Percentiles rank a stretch among this genome's conserved stretches.
Conservation (phyloP, 495 filamentous ascomycete species). For the Daldinia bambusicola region DNA sequence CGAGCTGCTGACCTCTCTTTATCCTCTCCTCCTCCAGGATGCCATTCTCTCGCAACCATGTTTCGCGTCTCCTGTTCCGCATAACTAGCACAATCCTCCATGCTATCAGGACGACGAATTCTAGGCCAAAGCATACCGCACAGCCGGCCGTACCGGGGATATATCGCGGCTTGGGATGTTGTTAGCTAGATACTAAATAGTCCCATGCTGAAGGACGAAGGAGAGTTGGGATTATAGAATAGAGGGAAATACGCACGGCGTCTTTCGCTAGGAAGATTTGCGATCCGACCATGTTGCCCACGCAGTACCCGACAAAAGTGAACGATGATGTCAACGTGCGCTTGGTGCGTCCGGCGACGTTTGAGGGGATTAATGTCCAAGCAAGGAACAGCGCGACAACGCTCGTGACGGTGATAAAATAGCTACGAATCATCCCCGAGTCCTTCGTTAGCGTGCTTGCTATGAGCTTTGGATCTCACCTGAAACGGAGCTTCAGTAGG, state of each 20-base stretch:
- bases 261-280: constrained; percentile 65
- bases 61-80: constrained; percentile 45
- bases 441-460: constrained; percentile 2
- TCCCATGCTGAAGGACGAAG: background rate
- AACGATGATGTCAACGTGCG: constrained; percentile 52
- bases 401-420: constrained; percentile 45
- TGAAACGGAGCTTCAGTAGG: background rate
- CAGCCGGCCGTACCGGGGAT: constrained; percentile 46
- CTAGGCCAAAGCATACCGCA: constrained; percentile 43
- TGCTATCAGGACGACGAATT: constrained; percentile 40
- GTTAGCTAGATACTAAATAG: constrained; percentile 3
- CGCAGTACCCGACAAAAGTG: constrained; percentile 59
- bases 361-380: constrained; percentile 49
- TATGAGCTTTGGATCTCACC: background rate
- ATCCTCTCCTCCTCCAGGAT: constrained; percentile 46
- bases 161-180: constrained; percentile 40
- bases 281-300: constrained; percentile 69
- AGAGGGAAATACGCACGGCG: constrained; percentile 48
- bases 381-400: constrained; percentile 45
- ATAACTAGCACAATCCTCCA: constrained; percentile 45
- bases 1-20: constrained; percentile 44
- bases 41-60: constrained; percentile 36
- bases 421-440: constrained; percentile 17
- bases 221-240: background rate
- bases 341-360: constrained; percentile 49